Conservation (phyloP, 2,329 filamentous ascomycete species). For the Alternaria gaisen region DNA sequence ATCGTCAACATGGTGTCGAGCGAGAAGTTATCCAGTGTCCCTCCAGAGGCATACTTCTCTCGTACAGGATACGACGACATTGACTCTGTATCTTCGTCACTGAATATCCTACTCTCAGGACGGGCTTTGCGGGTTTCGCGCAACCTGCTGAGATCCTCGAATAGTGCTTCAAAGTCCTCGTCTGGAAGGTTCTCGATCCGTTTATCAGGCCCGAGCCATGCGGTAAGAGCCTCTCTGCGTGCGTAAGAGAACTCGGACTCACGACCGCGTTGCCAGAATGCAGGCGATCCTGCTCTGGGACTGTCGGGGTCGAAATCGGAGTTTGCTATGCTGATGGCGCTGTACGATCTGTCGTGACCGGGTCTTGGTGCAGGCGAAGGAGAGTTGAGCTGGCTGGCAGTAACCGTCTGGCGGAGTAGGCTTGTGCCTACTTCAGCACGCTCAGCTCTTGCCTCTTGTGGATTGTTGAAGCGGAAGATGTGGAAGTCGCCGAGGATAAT, state of each 20-base stretch:
- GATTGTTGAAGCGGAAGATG: slow-evolving; percentile 98
- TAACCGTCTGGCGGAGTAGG: slow-evolving; percentile 82
- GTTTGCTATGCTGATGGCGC: slow-evolving; percentile 73
- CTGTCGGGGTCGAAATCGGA: slow-evolving; percentile 79
- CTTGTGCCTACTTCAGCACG: slow-evolving; percentile 80
- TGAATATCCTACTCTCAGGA: slow-evolving; percentile 63
- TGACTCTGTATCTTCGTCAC: slow-evolving; percentile 85
- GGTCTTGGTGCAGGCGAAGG: slow-evolving; percentile 70
- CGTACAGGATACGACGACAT: slow-evolving; percentile 85
- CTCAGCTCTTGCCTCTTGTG: slow-evolving; percentile 92
- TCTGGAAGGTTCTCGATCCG: slow-evolving; percentile 90
- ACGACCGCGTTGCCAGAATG: slow-evolving; percentile 70
- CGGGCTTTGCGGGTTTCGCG: slow-evolving; percentile 81
- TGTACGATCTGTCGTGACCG: slow-evolving; percentile 75
- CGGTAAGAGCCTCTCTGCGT: slow-evolving; percentile 88
- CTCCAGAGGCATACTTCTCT: slow-evolving; percentile 95
- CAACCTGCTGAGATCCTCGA: slow-evolving; percentile 91
- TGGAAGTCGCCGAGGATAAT: slow-evolving; percentile 98
- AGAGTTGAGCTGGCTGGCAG: slow-evolving; percentile 69
- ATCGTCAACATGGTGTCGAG: slow-evolving; percentile 93
- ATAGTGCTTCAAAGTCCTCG: slow-evolving; percentile 90
- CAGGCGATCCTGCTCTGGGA: slow-evolving; percentile 81
- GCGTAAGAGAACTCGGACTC: slow-evolving; percentile 97
- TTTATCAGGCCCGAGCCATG: slow-evolving; percentile 88
- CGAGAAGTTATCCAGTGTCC: slow-evolving; percentile 94